phyloP scores from a whole-genome alignment of 2,329 filamentous ascomycete genomes.

The Magnaporthales sp. region DNA sequence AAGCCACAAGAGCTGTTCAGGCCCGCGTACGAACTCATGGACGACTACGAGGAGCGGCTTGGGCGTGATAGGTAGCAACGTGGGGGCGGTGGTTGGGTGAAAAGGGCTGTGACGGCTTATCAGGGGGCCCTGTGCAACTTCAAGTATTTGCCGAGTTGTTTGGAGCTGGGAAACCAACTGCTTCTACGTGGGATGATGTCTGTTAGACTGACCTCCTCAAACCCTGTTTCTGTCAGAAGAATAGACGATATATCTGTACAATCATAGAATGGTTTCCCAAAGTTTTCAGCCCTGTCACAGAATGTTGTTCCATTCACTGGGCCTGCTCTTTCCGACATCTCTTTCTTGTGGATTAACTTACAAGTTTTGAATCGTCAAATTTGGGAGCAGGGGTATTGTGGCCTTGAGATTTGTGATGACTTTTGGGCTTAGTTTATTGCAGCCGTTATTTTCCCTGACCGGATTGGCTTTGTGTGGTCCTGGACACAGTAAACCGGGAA shows the following conservation, averaged over 20 bases:
- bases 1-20: conserved; percentile 36
- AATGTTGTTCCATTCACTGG: too few relatives aligned
- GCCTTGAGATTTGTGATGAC: too few relatives aligned
- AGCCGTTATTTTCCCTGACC: not conserved
- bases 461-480: not conserved
- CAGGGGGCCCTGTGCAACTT: not conserved
- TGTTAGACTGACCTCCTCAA: not conserved
- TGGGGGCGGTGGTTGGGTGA: not conserved
- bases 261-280: not conserved
- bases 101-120: too few relatives aligned
- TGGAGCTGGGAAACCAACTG: not conserved
- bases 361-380: too few relatives aligned
- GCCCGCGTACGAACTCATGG: conserved; percentile 67
- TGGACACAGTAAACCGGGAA: not conserved
- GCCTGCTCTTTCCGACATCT: too few relatives aligned
- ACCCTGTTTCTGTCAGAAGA: not conserved
- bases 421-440: too few relatives aligned
- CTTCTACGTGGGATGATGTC: not conserved
- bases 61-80: conserved; percentile 46
- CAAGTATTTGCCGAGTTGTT: not conserved
- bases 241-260: not conserved
- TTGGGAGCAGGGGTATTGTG: too few relatives aligned
- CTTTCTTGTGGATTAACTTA: too few relatives aligned
- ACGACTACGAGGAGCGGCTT: conserved; percentile 70
- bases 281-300: too few relatives aligned